Evolutionary conservation across 176 grass and related monocot genomes (phyloP).

Genomic region (Ensete ventricosum): DNA sequence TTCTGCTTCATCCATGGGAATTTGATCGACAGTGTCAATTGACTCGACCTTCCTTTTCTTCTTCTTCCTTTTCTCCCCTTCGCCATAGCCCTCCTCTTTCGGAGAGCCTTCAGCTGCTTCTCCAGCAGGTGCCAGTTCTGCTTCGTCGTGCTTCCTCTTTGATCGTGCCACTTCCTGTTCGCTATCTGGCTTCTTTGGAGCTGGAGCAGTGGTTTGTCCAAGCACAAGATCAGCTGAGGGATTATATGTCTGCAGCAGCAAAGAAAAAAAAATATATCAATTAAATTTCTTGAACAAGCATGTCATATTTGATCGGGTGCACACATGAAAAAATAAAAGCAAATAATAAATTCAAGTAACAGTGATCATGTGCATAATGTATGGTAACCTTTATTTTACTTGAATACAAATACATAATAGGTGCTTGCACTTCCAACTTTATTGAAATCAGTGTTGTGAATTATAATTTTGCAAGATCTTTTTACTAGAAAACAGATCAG

Average conservation of each 20-base stretch:
- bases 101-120: slow-evolving; percentile 15
- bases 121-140: background rate
- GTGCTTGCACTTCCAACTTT: too few species aligned
- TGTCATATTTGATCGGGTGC: too few species aligned
- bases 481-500: too few species aligned
- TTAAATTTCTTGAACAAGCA: background rate
- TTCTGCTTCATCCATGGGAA: slow-evolving; percentile 10
- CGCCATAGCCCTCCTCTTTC: slow-evolving; percentile 1
- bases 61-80: slow-evolving; percentile 14
- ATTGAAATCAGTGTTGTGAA: too few species aligned
- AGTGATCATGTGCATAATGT: too few species aligned
- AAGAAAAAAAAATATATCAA: slow-evolving; percentile 5
- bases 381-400: too few species aligned
- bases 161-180: slow-evolving; percentile 13
- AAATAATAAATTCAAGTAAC: too few species aligned
- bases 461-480: too few species aligned
- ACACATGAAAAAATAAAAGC: too few species aligned
- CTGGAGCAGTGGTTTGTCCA: slow-evolving; percentile 19
- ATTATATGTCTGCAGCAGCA: slow-evolving; percentile 56
- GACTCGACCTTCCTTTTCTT: slow-evolving; percentile 34
- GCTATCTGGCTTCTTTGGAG: slow-evolving; percentile 22
- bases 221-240: slow-evolving; percentile 63
- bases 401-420: too few species aligned
- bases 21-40: background rate
- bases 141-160: slow-evolving; percentile 49